phyloP scores from a whole-genome alignment of 1,139 yeast genomes.

The Debaryomyces singareniensis region DNA sequence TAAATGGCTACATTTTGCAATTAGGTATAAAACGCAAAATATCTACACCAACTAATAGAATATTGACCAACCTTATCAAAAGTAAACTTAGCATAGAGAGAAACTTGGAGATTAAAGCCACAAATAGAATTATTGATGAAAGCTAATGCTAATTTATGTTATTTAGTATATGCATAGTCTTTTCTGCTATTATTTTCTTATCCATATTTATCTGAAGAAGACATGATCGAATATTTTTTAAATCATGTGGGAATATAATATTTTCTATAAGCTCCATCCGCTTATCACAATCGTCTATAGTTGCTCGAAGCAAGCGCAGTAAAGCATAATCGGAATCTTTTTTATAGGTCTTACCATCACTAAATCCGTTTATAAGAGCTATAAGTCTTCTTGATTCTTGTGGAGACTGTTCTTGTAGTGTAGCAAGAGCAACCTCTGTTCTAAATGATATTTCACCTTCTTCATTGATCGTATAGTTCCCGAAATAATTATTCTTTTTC shows the following conservation, averaged over 20 bases:
- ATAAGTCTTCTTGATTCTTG: constrained; percentile 20
- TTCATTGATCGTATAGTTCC: constrained; percentile 60
- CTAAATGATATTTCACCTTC: constrained; percentile 60
- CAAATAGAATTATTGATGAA: constrained; percentile 5
- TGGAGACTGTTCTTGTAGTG: constrained; percentile 41
- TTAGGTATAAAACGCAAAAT: constrained; percentile 41
- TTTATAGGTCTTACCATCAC: constrained; percentile 40
- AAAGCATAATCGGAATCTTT: constrained; percentile 1
- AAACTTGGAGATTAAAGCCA: constrained; percentile 21
- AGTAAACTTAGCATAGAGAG: constrained; percentile 31
- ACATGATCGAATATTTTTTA: too few relatives aligned
- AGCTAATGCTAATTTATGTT: not conserved
- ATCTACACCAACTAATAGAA: constrained; percentile 40
- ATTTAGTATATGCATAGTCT: constrained; percentile 4
- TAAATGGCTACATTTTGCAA: constrained; percentile 64
- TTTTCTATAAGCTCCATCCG: not conserved
- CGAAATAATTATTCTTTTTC: constrained; percentile 50
- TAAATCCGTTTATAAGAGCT: constrained; percentile 31
- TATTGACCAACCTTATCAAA: constrained; percentile 43
- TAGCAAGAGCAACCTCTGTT: constrained; percentile 69
- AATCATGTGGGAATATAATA: not conserved
- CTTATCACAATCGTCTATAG: not conserved
- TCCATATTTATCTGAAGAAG: too few relatives aligned
- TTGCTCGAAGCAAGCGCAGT: not conserved
- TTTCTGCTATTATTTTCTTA: constrained; percentile 16